Evolutionary conservation across 2,329 filamentous ascomycete genomes (phyloP), one percentile per base, ranked within the genome.

Genomic region (Bipolaris gigantea): DNA sequence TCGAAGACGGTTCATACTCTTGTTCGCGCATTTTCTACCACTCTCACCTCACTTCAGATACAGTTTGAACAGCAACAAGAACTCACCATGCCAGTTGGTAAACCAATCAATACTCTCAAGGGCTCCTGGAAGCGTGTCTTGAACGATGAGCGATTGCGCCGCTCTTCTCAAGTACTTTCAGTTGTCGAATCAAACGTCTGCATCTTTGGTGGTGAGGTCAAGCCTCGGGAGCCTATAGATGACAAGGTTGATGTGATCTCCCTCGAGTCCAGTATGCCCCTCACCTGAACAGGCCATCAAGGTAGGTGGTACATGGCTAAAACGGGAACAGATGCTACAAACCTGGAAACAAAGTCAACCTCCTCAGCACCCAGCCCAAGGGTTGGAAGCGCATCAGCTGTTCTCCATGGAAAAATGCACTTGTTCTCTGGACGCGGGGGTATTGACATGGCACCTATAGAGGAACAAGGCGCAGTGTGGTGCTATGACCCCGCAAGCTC

Each of bases 341-440:
- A 52, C 9, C 63, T 64, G 43, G 54, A 65, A 32, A 72, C 68
- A 40, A 67, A 62, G 33, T 59, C 62, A 16, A n/a, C 52, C 18
- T 46, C 65, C 21, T 11, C 57, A 30, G 79, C 89, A 0, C 90
- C 90, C 0, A 74, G 79, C 1, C 81, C 89, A 2, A 84, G 91
- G 18, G 84, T 92, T 2, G 91, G 91, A 18, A 84, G 90, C 61
- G 87, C 90, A 32, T 84, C 87, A 0, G 83, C 87, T 11, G 81
- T 85, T 1, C 83, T 94, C 53, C 81, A 86, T 53, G 81, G 82
- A 40, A 85, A 85, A 19, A 85, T 95, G 65, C 93, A 93, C 74
- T 60, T 95, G 38, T 96, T 92, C 73, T 91, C 90, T 43, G 91
- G 92, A 9, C 85, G 89, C 40, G 87, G 88, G 32, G 88, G 88